Conservation (phyloP, 495 filamentous ascomycete genomes). For the Penicillium paradoxum region DNA sequence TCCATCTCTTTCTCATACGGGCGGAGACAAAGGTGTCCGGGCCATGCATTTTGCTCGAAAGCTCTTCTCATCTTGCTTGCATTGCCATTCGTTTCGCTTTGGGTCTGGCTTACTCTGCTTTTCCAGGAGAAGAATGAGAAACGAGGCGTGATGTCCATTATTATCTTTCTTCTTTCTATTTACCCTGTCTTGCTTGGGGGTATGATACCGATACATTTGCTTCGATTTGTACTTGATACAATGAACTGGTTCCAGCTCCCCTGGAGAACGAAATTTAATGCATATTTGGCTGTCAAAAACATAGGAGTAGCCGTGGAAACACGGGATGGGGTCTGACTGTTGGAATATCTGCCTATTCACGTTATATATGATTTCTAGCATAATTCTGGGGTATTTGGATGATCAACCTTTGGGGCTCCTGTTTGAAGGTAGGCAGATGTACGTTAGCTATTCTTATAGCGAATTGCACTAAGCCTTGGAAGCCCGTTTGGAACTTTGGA, state of each 20-base stretch:
- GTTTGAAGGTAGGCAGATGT: too few species aligned
- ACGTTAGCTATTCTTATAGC: too few species aligned
- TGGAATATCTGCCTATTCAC: neutral
- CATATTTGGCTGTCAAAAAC: neutral
- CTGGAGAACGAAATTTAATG: neutral
- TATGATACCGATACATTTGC: slow-evolving; percentile 22
- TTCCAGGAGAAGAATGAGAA: neutral
- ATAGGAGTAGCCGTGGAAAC: neutral
- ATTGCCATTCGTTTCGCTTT: slow-evolving; percentile 4
- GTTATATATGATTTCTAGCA: too few species aligned
- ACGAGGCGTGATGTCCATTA: slow-evolving; percentile 1
- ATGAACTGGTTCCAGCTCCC: slow-evolving; percentile 16
- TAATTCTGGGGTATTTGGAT: too few species aligned
- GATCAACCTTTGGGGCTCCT: too few species aligned
- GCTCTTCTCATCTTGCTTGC: slow-evolving; percentile 4
- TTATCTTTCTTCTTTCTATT: slow-evolving; percentile 3
- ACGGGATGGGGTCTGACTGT: neutral
- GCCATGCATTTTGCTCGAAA: slow-evolving; percentile 6
- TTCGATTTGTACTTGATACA: slow-evolving; percentile 26
- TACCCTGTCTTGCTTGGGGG: slow-evolving; percentile 13
- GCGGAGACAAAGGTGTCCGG: slow-evolving; percentile 12
- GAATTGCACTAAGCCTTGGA: too few species aligned
- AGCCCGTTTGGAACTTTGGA: too few species aligned
- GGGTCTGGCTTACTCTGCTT: slow-evolving; percentile 6
- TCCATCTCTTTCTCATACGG: slow-evolving; percentile 3